A percentile compares a stretch with the other conserved stretches of the same genome.
These are phyloP conservation scores for Microdochium nivale DNA, from an alignment of 2,329 filamentous ascomycete genomes.

Conservation along the genomic window DNA sequence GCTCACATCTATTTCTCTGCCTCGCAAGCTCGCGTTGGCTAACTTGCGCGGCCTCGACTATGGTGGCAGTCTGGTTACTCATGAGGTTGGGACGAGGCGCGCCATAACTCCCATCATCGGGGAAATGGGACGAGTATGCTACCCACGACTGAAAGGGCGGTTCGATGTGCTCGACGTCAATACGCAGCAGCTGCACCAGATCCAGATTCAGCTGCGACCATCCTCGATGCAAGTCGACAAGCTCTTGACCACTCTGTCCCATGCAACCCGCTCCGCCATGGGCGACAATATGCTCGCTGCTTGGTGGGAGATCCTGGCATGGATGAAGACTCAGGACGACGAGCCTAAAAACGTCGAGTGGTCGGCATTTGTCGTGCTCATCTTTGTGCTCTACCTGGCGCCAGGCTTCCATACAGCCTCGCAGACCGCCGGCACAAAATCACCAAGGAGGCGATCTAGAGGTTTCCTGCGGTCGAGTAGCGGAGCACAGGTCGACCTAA, in stretches of 20 bases:
- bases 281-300: constrained; percentile 55
- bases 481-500: constrained; percentile 18
- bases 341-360: constrained; percentile 51
- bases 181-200: constrained; percentile 49
- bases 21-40: constrained; percentile 45
- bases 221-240: constrained; percentile 51
- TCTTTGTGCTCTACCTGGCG: constrained; percentile 56
- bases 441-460: constrained; percentile 10
- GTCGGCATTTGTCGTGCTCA: constrained; percentile 56
- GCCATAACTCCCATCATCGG: constrained; percentile 37
- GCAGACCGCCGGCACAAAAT: constrained; percentile 9
- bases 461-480: constrained; percentile 20
- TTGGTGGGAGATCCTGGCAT: constrained; percentile 69
- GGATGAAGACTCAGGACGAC: constrained; percentile 46
- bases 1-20: constrained; percentile 57
- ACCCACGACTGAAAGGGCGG: constrained; percentile 49
- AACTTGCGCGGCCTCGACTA: constrained; percentile 53
- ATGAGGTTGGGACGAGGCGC: constrained; percentile 39
- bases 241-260: constrained; percentile 53
- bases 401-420: constrained; percentile 32
- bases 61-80: constrained; percentile 39
- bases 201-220: constrained; percentile 61
- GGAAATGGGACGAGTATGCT: constrained; percentile 44
- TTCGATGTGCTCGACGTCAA: constrained; percentile 60
- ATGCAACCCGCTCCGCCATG: constrained; percentile 50